Percentiles rank a stretch among this genome's conserved stretches.
phyloP scores from a whole-genome alignment of 2,329 filamentous ascomycete genomes.

The Diaporthe eres region DNA sequence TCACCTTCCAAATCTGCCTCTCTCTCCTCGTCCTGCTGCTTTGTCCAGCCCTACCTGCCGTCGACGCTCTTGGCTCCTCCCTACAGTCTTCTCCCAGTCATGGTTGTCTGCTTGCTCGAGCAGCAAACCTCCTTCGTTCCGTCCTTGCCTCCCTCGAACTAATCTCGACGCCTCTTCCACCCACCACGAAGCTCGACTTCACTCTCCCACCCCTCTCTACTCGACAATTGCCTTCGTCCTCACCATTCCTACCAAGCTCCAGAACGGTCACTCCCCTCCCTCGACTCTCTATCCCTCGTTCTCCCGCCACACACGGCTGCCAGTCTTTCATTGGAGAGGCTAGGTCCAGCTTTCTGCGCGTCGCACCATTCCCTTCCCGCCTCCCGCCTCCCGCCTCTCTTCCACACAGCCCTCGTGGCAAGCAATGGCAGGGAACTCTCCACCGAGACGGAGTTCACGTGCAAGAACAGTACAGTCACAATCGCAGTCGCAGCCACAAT shows the following conservation, averaged over 20 bases:
- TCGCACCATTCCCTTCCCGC: slow-evolving; percentile 31
- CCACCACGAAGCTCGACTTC: slow-evolving; percentile 28
- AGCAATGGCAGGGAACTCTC: slow-evolving; percentile 73
- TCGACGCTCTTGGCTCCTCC: slow-evolving; percentile 26
- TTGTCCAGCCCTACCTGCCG: slow-evolving; percentile 10
- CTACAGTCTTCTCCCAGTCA: slow-evolving; percentile 17
- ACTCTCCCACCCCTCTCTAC: slow-evolving; percentile 3
- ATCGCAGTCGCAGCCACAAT: slow-evolving; percentile 79
- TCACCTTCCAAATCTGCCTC: slow-evolving; percentile 21
- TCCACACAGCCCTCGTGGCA: slow-evolving; percentile 50
- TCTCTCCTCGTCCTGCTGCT: slow-evolving; percentile 36
- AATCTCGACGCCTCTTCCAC: slow-evolving; percentile 28
- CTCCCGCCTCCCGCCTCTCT: slow-evolving; percentile 50
- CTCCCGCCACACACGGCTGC: slow-evolving; percentile 46
- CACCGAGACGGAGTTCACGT: slow-evolving; percentile 89
- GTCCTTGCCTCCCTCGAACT: slow-evolving; percentile 36
- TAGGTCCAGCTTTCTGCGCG: slow-evolving; percentile 30
- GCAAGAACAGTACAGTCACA: slow-evolving; percentile 84
- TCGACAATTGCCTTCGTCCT: slow-evolving; percentile 25
- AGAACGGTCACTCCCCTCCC: neutral
- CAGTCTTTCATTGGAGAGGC: slow-evolving; percentile 44
- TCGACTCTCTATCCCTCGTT: slow-evolving; percentile 38
- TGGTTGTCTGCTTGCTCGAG: slow-evolving; percentile 34
- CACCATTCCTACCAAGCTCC: slow-evolving; percentile 11
- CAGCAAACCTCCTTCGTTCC: slow-evolving; percentile 39